Conservation (phyloP, 192 early-diverging fungal genomes). For the Jimgerdemannia lactiflua region DNA sequence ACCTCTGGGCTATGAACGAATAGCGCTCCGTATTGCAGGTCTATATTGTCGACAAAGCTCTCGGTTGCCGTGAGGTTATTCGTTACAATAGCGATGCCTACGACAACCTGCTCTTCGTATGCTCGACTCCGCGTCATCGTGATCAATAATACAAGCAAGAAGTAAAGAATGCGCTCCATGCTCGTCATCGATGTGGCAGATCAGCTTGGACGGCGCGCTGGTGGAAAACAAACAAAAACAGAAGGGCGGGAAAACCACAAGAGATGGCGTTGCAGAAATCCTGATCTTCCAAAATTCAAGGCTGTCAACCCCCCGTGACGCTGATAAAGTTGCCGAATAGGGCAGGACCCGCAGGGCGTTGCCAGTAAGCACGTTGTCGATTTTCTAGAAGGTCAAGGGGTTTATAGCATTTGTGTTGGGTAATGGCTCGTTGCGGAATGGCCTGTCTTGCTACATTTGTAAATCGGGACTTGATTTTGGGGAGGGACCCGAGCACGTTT, state of each 20-base stretch:
- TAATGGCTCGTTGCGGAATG: too few species aligned
- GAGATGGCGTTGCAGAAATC: neutral
- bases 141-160: neutral
- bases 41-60: neutral
- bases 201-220: too few species aligned
- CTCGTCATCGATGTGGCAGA: neutral
- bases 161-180: neutral
- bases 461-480: too few species aligned
- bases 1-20: neutral
- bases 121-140: neutral
- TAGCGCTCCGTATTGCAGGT: neutral
- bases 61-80: neutral
- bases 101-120: neutral
- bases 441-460: too few species aligned
- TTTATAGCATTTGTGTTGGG: too few species aligned
- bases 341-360: neutral
- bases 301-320: neutral
- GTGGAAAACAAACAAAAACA: too few species aligned
- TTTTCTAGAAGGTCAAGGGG: neutral
- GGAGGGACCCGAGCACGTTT: too few species aligned
- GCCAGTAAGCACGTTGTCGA: neutral
- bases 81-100: neutral
- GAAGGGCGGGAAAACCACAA: neutral
- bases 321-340: neutral
- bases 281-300: neutral